Evolutionary conservation across 805 yeast genomes (phyloP).

Genomic region (Nakazawaea ishiwadae): DNA sequence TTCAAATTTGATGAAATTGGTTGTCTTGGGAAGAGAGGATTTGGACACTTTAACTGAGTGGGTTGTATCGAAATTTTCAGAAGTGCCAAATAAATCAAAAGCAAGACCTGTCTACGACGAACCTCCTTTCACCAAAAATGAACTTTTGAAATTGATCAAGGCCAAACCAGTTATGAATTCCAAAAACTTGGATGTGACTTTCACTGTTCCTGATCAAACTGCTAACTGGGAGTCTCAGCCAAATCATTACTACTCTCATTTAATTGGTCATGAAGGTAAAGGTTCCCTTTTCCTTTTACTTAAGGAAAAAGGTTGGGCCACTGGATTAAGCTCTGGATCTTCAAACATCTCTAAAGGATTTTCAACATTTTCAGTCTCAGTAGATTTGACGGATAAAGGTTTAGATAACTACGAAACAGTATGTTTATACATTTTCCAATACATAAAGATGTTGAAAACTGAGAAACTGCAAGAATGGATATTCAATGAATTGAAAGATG

Average conservation of each 20-base stretch:
- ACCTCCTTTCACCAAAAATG: conserved; percentile 43
- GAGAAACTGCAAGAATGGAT: conserved; percentile 74
- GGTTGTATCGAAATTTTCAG: conserved; percentile 63
- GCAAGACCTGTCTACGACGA: conserved; percentile 40
- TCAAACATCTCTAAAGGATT: conserved; percentile 61
- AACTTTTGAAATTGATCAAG: conserved; percentile 48
- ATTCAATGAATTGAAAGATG: conserved; percentile 68
- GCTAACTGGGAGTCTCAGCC: conserved; percentile 68
- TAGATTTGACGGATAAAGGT: conserved; percentile 77
- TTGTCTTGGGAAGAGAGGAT: conserved; percentile 76
- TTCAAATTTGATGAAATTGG: conserved; percentile 84
- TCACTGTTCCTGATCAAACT: conserved; percentile 72
- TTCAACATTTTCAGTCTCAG: conserved; percentile 61
- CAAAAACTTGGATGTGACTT: conserved; percentile 60
- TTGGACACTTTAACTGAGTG: conserved; percentile 67
- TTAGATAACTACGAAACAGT: conserved; percentile 58
- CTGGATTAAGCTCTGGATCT: conserved; percentile 69
- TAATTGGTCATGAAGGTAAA: conserved; percentile 88
- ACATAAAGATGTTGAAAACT: conserved; percentile 53
- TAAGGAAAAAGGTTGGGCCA: conserved; percentile 76
- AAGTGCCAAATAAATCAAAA: conserved; percentile 48
- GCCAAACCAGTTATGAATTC: conserved; percentile 84
- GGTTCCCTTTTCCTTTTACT: conserved; percentile 76
- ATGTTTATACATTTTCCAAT: conserved; percentile 60
- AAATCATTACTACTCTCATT: conserved; percentile 65